These are phyloP conservation scores for Apiospora marii DNA, from an alignment of 2,329 filamentous ascomycete species.

Conservation along the genomic window DNA sequence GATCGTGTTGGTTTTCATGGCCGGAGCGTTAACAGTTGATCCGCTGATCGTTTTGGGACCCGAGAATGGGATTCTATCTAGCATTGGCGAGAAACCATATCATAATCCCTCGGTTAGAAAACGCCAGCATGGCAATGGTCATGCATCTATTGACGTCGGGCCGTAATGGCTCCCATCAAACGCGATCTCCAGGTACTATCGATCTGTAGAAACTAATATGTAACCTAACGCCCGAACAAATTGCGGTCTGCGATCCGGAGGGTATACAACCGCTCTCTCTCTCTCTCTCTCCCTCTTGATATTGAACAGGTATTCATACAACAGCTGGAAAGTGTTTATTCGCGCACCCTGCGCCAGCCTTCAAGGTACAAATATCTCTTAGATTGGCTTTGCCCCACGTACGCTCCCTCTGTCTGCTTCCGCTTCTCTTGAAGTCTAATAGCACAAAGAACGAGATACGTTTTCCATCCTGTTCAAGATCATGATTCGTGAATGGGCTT, in stretches of 20 bases:
- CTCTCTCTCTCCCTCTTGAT: background rate
- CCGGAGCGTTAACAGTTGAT: background rate
- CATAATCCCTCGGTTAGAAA: background rate
- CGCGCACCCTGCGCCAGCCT: background rate
- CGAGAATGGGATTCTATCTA: background rate
- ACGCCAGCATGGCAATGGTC: background rate
- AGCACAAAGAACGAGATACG: background rate
- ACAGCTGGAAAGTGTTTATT: background rate
- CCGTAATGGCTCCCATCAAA: background rate
- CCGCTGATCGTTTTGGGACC: background rate
- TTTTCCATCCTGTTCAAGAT: background rate
- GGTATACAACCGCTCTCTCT: slow-evolving; percentile 8
- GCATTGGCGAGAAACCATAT: background rate
- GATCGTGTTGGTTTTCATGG: background rate
- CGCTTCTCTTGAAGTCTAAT: background rate
- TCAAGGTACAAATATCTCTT: background rate
- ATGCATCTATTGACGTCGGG: background rate
- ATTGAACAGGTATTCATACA: background rate
- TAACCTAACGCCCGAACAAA: background rate
- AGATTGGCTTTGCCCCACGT: background rate
- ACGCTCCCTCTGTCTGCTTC: background rate
- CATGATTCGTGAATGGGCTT: background rate
- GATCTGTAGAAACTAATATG: background rate
- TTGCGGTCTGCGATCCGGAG: slow-evolving; percentile 4
- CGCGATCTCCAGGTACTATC: background rate